Conservation (phyloP, 352 stramenopile genomes). For the Thalassiosira delicatula region DNA sequence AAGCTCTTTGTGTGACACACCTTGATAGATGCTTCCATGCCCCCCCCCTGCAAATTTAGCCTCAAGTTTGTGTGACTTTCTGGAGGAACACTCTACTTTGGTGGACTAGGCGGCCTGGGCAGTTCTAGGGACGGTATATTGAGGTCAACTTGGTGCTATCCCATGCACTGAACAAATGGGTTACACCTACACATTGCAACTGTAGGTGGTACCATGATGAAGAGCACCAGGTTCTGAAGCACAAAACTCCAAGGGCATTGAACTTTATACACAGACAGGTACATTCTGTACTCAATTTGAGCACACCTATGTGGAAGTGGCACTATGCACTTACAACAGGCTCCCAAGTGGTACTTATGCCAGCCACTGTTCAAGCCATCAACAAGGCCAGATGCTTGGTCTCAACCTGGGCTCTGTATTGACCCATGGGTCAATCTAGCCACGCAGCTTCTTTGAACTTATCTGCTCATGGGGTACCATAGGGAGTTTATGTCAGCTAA, state of each 20-base stretch:
- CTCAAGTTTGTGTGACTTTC: not conserved
- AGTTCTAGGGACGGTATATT: not conserved
- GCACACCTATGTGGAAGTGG: not conserved
- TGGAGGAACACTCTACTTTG: not conserved
- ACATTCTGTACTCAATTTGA: not conserved
- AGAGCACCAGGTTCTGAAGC: not conserved
- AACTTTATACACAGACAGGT: not conserved
- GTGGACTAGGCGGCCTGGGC: not conserved
- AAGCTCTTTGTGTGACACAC: not conserved
- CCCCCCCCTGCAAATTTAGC: not conserved
- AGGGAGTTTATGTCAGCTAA: slow-evolving; percentile 11
- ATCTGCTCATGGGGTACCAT: not conserved
- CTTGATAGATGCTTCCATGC: not conserved
- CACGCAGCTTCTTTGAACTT: not conserved
- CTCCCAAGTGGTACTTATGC: not conserved
- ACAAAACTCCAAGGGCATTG: not conserved
- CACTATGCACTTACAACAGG: not conserved
- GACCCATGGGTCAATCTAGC: not conserved
- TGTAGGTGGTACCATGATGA: not conserved
- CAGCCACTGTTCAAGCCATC: not conserved
- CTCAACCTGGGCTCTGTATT: not conserved
- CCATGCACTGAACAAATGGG: not conserved
- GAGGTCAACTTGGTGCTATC: not conserved
- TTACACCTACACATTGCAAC: not conserved
- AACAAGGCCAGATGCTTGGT: not conserved